Evolutionary conservation across 2,329 filamentous ascomycete genomes (phyloP), one percentile per base, ranked within the genome.

Genomic region (Diaporthe ilicicola): DNA sequence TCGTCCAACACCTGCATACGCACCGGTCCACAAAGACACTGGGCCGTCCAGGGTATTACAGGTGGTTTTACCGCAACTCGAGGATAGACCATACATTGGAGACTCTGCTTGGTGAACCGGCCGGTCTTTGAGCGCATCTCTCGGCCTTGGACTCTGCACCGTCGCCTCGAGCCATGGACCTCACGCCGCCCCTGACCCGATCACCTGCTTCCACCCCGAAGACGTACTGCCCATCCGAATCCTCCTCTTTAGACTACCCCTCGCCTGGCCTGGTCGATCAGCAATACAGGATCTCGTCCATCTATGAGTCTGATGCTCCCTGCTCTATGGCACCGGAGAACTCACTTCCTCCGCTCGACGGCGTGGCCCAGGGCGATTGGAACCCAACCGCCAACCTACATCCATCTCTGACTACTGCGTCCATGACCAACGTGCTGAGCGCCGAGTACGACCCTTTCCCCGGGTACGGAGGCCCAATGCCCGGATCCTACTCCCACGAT

Each of bases 381-480:
- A 79, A 76, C 73, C 81, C 81, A 44, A 75, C 82, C 29, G 75
- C 79, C 42, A 75, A 82, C 51, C 79, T 86, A 71, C 82, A 84
- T 32, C 77, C 82, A 32, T 76, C 79, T 24, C 79, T 83, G 48
- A 82, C 82, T 2, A 81, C 82, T 4, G 77, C 84, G 55, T 79
- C 80, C 69, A 81, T 84, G 72, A 81, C 85, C 67, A 85, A 82
- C 74, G 81, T 86, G 37, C 77, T 88, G 69, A 81, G 85, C 42
- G 77, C 83, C 44, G 86, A 87, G 55, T 89, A 88, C 76, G 84
- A 86, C 74, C 78, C 83, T 37, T 89, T 88, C 76, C 80, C 81
- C 72, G 80, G 81, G 70, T 88, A 87, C 75, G 82, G 84, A 44
- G 75, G 81, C 32, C 77, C 79, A 66, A 76, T 85, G 73, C 76